phyloP scores from a whole-genome alignment of 176 grass and related monocot genomes.

The Eleusine coracana region DNA sequence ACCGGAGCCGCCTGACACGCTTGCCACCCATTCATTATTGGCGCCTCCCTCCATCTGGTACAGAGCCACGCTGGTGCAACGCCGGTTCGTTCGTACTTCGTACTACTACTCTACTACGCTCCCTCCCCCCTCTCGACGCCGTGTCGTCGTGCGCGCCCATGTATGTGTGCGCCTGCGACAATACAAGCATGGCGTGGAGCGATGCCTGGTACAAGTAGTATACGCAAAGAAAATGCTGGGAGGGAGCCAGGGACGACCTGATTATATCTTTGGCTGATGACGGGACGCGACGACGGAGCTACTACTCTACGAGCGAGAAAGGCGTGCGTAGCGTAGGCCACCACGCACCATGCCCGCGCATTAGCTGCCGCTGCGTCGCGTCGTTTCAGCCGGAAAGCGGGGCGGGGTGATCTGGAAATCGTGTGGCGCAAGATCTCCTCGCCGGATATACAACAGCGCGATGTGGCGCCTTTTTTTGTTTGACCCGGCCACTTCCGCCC shows the following conservation, averaged over 20 bases:
- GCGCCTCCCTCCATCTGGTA: no score
- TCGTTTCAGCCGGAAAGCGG: conserved; percentile 24
- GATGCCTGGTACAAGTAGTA: neutral
- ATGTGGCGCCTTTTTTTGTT: neutral
- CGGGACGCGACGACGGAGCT: conserved; percentile 3
- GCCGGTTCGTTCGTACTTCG: neutral
- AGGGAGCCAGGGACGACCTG: neutral
- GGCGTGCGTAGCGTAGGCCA: neutral
- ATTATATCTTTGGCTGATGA: neutral
- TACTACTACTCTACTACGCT: no score
- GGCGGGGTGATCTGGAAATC: conserved; percentile 31
- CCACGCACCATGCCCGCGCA: conserved; percentile 1
- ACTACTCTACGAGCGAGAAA: no score
- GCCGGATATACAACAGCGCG: neutral
- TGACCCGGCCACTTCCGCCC: conserved; percentile 9
- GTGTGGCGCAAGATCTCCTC: conserved; percentile 29
- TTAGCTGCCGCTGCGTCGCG: neutral
- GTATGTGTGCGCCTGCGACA: no score
- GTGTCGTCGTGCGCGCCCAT: neutral
- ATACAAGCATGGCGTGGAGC: neutral
- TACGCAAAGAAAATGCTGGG: neutral
- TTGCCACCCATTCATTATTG: conserved; percentile 9
- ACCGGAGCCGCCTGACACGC: no score
- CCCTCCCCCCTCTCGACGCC: neutral
- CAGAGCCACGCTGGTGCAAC: neutral